Evolutionary conservation across 495 filamentous ascomycete species (phyloP).

Genomic region (Schizothecium vesticola): DNA sequence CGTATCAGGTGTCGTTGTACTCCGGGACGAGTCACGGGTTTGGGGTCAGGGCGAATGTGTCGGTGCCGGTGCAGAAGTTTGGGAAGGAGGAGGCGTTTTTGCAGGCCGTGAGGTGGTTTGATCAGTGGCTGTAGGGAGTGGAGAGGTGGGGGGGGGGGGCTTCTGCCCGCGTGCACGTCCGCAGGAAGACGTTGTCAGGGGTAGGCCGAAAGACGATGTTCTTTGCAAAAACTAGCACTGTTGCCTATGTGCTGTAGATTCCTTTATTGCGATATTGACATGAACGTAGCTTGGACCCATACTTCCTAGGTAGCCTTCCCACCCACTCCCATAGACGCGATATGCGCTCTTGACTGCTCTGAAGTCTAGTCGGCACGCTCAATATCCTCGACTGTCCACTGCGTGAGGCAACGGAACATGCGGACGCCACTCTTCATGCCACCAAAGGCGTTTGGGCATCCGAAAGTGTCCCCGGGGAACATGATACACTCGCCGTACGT

Average conservation of each 20-base stretch:
- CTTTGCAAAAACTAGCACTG: neutral
- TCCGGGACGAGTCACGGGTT: conserved; percentile 65
- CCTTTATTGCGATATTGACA: neutral
- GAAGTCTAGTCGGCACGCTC: neutral
- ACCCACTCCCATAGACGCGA: no score
- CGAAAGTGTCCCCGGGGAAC: neutral
- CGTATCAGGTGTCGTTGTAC: conserved; percentile 65
- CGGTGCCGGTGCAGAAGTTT: conserved; percentile 53
- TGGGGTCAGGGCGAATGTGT: conserved; percentile 57
- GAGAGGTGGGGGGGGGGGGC: no score
- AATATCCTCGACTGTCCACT: neutral
- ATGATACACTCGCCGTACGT: neutral
- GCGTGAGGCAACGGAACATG: neutral
- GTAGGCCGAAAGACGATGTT: neutral
- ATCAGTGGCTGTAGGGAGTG: conserved; percentile 21
- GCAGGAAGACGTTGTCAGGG: neutral
- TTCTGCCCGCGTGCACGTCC: no score
- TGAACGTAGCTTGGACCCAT: neutral
- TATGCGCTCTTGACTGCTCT: neutral
- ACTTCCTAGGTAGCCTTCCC: neutral
- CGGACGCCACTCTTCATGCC: neutral
- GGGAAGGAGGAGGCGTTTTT: conserved; percentile 73
- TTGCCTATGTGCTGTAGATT: neutral
- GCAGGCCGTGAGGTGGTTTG: conserved; percentile 70
- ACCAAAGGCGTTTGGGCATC: neutral